Conservation (phyloP, 345 rosid species). For the Brassica incana region DNA sequence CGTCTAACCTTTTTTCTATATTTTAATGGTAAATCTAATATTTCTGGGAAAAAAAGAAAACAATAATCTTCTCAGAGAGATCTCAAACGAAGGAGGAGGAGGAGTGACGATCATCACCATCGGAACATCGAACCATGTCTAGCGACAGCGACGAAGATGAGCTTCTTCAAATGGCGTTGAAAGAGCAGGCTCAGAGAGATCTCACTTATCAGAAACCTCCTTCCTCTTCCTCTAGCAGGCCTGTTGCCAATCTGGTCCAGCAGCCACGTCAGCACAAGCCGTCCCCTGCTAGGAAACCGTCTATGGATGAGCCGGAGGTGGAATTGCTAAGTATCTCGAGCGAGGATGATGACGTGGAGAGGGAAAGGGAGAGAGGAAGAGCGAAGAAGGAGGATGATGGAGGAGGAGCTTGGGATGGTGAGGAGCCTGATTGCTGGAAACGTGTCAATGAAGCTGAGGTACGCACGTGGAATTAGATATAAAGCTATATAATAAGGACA, state of each 20-base stretch:
- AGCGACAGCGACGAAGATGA: constrained; percentile 84
- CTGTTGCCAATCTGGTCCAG: no score
- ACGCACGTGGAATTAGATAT: neutral
- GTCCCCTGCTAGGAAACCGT: constrained; percentile 37
- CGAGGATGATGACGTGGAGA: constrained; percentile 78
- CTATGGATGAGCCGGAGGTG: constrained; percentile 83
- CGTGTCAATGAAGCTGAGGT: constrained; percentile 92
- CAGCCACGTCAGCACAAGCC: no score
- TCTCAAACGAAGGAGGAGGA: no score
- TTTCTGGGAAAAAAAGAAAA: no score
- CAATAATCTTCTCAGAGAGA: no score
- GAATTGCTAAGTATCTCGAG: constrained; percentile 98
- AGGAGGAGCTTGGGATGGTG: constrained; percentile 66
- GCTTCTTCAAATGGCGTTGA: constrained; percentile 94
- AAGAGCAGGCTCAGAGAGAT: constrained; percentile 82
- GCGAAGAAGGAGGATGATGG: constrained; percentile 61
- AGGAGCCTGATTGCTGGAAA: constrained; percentile 94
- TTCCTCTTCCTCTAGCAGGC: no score
- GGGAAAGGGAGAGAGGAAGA: constrained; percentile 45
- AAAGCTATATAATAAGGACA: no score
- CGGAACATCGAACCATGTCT: constrained; percentile 55
- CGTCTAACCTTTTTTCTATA: no score
- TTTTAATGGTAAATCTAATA: no score
- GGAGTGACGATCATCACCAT: neutral
- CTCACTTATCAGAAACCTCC: constrained; percentile 8